Base-by-base conservation (phyloP, 495 filamentous ascomycete species). In the Aspergillus cavernicola region DNA sequence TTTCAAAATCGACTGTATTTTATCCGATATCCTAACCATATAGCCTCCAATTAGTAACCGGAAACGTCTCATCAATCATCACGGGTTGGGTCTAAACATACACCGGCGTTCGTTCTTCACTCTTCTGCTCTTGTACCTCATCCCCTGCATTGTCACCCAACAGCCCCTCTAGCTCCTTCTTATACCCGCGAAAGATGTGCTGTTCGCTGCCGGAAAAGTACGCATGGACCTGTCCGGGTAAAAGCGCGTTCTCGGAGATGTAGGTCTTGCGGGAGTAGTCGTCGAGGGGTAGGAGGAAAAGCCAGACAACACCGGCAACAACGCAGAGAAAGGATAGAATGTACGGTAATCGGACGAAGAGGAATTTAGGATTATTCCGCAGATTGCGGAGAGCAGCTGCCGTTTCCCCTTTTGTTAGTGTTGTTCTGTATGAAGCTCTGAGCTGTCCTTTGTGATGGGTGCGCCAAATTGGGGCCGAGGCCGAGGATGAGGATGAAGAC, bases 161-260 rank as follows among this genome's bases (percentile, higher is more conserved):
- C 15, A 75, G 29, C 6, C 57, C 79, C 56, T 86, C 79, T 19
- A 96, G 74, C 67, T 98, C 93, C 64, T 87, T 84, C 61, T 88
- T 85, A 65, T 95, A 97, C 6, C 91, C 95, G 8, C 92, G 80
- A 69, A 97, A 96, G 53, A 97, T 80, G 64, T 96, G 87, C 71
- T 96, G 91, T 63, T 98, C 93, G 66, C 89, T 95, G 19, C 93
- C 92, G 2, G 88, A 85, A 62, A 98, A 98, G 66, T 98, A 97
- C 0, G 95, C 95, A 70, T 97, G 91, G 11, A 97, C 93, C 64
- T 97, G 93, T 13, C 92, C 93, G 0, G 93, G 93, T 15, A 98
- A 77, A 8, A 98, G 84, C 15, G 93, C 93, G 69, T 98, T 98
- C 67, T 98, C 93, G 45, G 92, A 97, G 59, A 98, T 93, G 70